A percentile compares a stretch with the other conserved stretches of the same genome.
These are phyloP conservation scores for Phlebiopsis flavidoalba DNA, from an alignment of 768 basidiomycete species.

Conservation along the genomic window DNA sequence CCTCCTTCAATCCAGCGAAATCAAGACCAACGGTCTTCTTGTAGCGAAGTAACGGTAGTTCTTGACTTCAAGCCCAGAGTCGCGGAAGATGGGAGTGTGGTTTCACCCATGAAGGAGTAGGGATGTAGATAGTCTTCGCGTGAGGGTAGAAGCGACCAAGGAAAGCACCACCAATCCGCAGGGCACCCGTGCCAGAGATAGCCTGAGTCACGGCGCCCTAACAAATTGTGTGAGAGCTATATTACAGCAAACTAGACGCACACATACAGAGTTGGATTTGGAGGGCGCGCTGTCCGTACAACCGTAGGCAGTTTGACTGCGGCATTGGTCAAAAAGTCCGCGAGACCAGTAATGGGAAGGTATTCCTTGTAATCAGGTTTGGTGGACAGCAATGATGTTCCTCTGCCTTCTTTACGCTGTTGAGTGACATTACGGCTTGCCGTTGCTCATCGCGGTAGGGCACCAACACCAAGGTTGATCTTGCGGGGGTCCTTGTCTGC, in stretches of 20 bases:
- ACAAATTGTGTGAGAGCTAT: background rate
- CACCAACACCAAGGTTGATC: constrained; percentile 97
- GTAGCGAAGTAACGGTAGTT: constrained; percentile 92
- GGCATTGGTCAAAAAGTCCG: constrained; percentile 78
- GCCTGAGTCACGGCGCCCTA: constrained; percentile 88
- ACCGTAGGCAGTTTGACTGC: constrained; percentile 88
- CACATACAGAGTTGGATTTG: constrained; percentile 64
- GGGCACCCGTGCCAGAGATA: constrained; percentile 96
- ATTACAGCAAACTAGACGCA: background rate
- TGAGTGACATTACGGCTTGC: constrained; percentile 94
- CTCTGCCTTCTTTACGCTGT: constrained; percentile 89
- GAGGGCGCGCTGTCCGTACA: constrained; percentile 67
- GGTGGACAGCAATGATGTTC: constrained; percentile 55
- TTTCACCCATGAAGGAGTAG: constrained; percentile 96
- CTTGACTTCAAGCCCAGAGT: constrained; percentile 92
- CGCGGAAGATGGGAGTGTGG: constrained; percentile 89
- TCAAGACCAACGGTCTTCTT: constrained; percentile 89
- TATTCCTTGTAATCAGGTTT: constrained; percentile 91
- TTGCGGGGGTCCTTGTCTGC: constrained; percentile 89
- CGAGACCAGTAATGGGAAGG: constrained; percentile 89
- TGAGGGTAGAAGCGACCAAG: constrained; percentile 84
- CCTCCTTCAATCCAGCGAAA: constrained; percentile 85
- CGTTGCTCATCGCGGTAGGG: constrained; percentile 90
- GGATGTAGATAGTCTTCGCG: constrained; percentile 85
- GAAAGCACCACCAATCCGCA: constrained; percentile 93